Evolutionary conservation across 352 stramenopile genomes (phyloP).

Genomic region (Plasmopara halstedii): DNA sequence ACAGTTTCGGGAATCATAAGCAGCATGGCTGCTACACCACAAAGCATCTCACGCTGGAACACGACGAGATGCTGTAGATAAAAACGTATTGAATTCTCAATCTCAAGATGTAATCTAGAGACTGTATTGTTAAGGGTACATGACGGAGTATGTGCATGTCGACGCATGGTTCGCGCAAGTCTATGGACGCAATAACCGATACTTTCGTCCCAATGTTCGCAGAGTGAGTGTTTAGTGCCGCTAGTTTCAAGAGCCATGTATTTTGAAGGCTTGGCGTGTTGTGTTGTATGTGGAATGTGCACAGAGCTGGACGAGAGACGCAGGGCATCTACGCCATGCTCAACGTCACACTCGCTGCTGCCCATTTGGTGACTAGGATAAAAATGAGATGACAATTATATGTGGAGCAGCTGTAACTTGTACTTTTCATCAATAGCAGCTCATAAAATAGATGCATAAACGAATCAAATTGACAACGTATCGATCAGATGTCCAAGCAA

Average conservation of each 20-base stretch:
- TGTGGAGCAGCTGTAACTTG: no score
- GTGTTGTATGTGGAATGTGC: slow-evolving; percentile 5
- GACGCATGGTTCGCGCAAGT: slow-evolving; percentile 10
- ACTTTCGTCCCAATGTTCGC: slow-evolving; percentile 22
- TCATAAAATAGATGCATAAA: no score
- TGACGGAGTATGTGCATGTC: background rate
- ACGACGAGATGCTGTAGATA: slow-evolving; percentile 47
- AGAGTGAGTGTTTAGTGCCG: slow-evolving; percentile 9
- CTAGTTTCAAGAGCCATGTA: slow-evolving; percentile 15
- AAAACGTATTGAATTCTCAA: slow-evolving; percentile 28
- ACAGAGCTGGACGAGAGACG: slow-evolving; percentile 14
- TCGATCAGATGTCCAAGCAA: no score
- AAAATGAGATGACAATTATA: no score
- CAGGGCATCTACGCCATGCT: slow-evolving; percentile 9
- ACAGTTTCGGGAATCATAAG: slow-evolving; percentile 92
- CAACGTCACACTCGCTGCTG: no score
- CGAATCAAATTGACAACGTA: no score
- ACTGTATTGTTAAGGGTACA: slow-evolving; percentile 7
- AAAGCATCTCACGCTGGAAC: slow-evolving; percentile 73
- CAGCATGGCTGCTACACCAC: slow-evolving; percentile 85
- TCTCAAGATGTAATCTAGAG: slow-evolving; percentile 17
- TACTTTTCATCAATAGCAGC: no score
- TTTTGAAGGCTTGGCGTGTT: slow-evolving; percentile 1
- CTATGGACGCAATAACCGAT: slow-evolving; percentile 18
- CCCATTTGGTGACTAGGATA: no score